phyloP scores from a whole-genome alignment of 23 red algal species.

The Rhodosorus marinus region DNA sequence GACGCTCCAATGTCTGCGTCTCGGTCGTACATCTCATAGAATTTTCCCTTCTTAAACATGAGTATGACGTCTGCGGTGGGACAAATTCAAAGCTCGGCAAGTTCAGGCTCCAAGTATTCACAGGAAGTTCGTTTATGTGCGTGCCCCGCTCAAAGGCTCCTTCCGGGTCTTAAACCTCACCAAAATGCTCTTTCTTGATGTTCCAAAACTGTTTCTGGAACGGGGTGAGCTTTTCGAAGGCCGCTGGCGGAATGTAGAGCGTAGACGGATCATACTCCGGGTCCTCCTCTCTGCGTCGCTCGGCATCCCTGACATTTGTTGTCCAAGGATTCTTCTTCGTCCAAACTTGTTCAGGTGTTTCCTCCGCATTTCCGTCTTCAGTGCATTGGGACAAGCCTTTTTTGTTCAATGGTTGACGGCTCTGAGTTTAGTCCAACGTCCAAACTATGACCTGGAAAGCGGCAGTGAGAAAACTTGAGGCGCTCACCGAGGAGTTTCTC shows the following conservation, averaged over 20 bases:
- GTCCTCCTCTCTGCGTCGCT: neutral
- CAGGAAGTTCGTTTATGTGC: too few relatives aligned
- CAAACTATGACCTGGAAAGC: too few relatives aligned
- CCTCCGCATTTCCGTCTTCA: too few relatives aligned
- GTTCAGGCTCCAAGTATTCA: too few relatives aligned
- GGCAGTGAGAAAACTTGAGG: too few relatives aligned
- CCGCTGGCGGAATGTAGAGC: neutral
- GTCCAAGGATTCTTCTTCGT: neutral
- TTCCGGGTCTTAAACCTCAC: neutral
- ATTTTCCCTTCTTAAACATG: constrained; percentile 98
- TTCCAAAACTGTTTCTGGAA: constrained; percentile 96
- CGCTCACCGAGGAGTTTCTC: too few relatives aligned
- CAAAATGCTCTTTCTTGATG: constrained; percentile 63
- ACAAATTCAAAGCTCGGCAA: neutral
- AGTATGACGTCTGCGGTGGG: too few relatives aligned
- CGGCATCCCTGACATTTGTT: neutral
- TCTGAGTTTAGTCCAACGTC: too few relatives aligned
- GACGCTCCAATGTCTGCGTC: constrained; percentile 83
- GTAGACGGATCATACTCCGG: neutral
- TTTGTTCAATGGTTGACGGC: too few relatives aligned
- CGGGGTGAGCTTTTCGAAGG: constrained; percentile 24
- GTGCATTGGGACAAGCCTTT: too few relatives aligned
- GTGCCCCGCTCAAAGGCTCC: neutral
- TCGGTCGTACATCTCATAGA: constrained; percentile 91
- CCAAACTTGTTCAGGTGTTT: too few relatives aligned